phyloP scores from a whole-genome alignment of 495 filamentous ascomycete species.

The Hyaloscypha variabilis region DNA sequence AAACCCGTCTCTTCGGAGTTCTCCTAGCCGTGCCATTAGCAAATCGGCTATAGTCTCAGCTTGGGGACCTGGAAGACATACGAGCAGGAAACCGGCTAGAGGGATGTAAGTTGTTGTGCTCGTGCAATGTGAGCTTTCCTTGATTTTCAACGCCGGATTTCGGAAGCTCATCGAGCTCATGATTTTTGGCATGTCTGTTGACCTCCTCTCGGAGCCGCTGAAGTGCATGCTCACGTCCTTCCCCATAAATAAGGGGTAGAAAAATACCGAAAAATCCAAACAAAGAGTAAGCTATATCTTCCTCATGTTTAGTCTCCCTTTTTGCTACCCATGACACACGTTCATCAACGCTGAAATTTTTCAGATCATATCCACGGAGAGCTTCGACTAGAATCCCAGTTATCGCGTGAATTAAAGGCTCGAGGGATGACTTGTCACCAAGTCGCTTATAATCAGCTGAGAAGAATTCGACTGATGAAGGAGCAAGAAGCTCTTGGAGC shows the following conservation, averaged over 20 bases:
- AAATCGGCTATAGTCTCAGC: too few species aligned
- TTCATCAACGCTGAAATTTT: conserved; percentile 22
- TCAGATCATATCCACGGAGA: conserved; percentile 18
- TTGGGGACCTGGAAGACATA: too few species aligned
- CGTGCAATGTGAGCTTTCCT: too few species aligned
- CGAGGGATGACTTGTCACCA: conserved; percentile 4
- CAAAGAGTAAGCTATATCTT: too few species aligned
- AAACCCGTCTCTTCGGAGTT: too few species aligned
- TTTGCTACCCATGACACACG: conserved; percentile 38
- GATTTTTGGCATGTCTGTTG: conserved; percentile 14
- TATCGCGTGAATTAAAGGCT: conserved; percentile 11
- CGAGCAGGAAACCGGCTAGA: too few species aligned
- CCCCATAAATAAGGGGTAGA: conserved; percentile 33
- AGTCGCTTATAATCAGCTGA: background rate
- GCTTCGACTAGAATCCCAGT: conserved; percentile 25
- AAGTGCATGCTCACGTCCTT: conserved; percentile 9
- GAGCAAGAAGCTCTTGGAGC: background rate
- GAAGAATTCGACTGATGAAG: conserved; percentile 9
- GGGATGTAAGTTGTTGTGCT: too few species aligned
- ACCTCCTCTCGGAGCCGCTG: conserved; percentile 25
- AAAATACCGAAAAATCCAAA: conserved; percentile 36
- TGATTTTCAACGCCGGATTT: too few species aligned
- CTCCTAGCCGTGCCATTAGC: too few species aligned
- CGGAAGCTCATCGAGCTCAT: conserved; percentile 1
- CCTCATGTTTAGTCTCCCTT: conserved; percentile 32